These are phyloP conservation scores for Bryopsis sp. DNA, from an alignment of 139 green algal genomes.

Conservation along the genomic window DNA sequence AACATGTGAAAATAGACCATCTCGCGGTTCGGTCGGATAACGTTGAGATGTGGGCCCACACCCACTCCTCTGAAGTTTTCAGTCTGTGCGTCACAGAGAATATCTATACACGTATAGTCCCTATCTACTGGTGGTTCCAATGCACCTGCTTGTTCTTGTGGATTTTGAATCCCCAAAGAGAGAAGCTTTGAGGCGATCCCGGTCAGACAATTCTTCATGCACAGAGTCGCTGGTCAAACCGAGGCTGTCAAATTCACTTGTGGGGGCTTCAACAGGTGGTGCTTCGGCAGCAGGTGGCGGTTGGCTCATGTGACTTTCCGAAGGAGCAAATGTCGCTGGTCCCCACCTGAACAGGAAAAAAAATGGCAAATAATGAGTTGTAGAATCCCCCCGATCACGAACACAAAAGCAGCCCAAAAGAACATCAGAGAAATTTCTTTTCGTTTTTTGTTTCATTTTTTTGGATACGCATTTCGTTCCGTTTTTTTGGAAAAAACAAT, in stretches of 20 bases:
- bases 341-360: not conserved
- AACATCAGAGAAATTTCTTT: too few relatives aligned
- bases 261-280: not conserved
- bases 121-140: not conserved
- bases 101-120: not conserved
- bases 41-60: not conserved
- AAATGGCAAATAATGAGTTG: not conserved
- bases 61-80: not conserved
- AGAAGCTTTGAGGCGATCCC: conserved; percentile 9
- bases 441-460: too few relatives aligned
- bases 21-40: not conserved
- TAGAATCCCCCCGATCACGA: not conserved
- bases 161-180: conserved; percentile 5
- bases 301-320: not conserved
- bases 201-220: not conserved
- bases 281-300: not conserved
- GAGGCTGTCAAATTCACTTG: not conserved
- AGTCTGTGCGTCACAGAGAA: not conserved
- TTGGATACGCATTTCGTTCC: too few relatives aligned
- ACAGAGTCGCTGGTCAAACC: not conserved
- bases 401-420: too few relatives aligned
- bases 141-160: not conserved
- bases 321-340: not conserved
- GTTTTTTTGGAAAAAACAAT: too few relatives aligned
- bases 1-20: not conserved